Base-by-base conservation (phyloP, 306 rosid genomes). In the Castanospermum australe region DNA sequence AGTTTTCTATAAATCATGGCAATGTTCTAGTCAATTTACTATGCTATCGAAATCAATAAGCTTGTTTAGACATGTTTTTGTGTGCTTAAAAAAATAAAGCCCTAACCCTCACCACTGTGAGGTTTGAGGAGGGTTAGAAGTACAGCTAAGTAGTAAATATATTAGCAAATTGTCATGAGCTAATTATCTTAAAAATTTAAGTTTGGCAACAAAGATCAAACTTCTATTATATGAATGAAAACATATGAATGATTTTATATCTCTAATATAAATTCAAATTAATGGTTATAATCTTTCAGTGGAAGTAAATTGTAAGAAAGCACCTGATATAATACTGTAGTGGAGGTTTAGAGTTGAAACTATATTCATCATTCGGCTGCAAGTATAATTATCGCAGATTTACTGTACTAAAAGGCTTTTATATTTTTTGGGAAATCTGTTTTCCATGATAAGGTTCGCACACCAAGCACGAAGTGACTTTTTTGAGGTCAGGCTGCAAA, bases 1-100 rank as follows among this genome's bases (percentile, higher is more conserved):
- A 25, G 69, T 75, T 77, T 21, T 79, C 55, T 74, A 24, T 55
- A 18, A n/a, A 45, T 64, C 65, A 61, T 41, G 35, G 38, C 52
- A 64, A 70, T 28, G 39, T 73, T 78, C 51, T 47, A 67, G 33
- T 54, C 80, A 36, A 47, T 54, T 45, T 76, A 21, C 39, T 73
- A n/a, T 52, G 76, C 38, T 22, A 22, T 67, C 75, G 73, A 65
- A 65, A 81, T 42, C 56, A 72, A 21, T 15, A 10, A 7, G 25
- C 33, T 6, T 64, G 38, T 28, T 33, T 14, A 41, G 55, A 36
- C 42, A 74, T 41, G 55, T 1, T 42, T 1, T 42, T 32, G 30
- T 52, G 64, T 33, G 6, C 39, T 55, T n/a, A n/a, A n/a, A n/a
- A n/a, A n/a, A n/a, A n/a, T n/a, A n/a, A n/a, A n/a, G n/a, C n/a